Conservation (phyloP, 192 early-diverging fungal species). For the Podila verticillata region DNA sequence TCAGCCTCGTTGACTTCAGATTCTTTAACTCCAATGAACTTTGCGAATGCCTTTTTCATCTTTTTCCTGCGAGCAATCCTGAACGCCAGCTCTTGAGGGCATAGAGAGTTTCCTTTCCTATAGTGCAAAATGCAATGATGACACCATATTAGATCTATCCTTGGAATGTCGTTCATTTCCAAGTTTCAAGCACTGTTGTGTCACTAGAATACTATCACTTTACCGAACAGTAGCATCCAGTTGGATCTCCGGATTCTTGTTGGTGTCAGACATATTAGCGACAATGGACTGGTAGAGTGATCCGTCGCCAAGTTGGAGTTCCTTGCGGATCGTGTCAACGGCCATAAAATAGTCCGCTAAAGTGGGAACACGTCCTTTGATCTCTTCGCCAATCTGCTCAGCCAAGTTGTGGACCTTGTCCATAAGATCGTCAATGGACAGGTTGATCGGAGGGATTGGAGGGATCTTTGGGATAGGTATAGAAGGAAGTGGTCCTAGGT, state of each 20-base stretch:
- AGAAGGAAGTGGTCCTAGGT: constrained; percentile 33
- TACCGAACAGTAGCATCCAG: constrained; percentile 54
- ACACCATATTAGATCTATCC: constrained; percentile 15
- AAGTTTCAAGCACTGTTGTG: neutral
- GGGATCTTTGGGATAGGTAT: constrained; percentile 42
- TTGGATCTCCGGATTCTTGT: constrained; percentile 55
- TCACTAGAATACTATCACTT: neutral
- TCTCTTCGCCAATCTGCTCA: constrained; percentile 42
- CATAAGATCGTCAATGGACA: constrained; percentile 39
- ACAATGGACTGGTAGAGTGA: constrained; percentile 48
- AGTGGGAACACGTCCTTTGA: constrained; percentile 44
- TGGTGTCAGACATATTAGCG: constrained; percentile 35
- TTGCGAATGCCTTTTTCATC: constrained; percentile 73
- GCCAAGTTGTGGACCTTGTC: constrained; percentile 34
- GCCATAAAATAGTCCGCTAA: constrained; percentile 44
- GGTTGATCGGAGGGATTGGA: constrained; percentile 2
- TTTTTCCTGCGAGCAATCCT: constrained; percentile 55
- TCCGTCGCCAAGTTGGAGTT: constrained; percentile 47
- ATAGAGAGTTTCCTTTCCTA: constrained; percentile 52
- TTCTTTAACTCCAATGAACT: constrained; percentile 76
- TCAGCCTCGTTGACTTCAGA: constrained; percentile 71
- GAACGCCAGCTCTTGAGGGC: constrained; percentile 59
- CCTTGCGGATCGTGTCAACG: constrained; percentile 28
- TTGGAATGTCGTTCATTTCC: neutral
- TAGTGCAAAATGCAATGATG: neutral